Evolutionary conservation across 352 stramenopile genomes (phyloP).

Genomic region (Hyaloperonospora brassicae): DNA sequence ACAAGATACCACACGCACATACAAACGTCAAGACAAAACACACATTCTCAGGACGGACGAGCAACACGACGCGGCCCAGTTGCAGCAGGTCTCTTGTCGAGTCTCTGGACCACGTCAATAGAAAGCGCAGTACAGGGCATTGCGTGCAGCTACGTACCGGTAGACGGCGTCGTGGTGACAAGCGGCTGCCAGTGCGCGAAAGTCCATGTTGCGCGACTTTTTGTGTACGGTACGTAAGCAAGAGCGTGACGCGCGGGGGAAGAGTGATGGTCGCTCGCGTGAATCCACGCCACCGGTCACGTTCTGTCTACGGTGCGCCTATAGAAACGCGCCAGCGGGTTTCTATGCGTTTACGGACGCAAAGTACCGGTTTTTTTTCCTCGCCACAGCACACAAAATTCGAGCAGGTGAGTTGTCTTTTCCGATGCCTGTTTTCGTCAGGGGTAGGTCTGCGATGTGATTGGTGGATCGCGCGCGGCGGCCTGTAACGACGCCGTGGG

Average conservation of each 20-base stretch:
- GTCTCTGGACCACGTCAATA: background rate
- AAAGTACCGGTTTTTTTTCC: too few relatives aligned
- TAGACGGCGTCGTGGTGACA: constrained; percentile 39
- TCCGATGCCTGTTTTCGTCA: constrained; percentile 1
- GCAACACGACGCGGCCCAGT: background rate
- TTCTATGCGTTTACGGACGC: too few relatives aligned
- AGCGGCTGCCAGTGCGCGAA: constrained; percentile 44
- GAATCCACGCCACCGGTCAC: too few relatives aligned
- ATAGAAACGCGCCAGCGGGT: too few relatives aligned
- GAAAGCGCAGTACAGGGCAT: background rate
- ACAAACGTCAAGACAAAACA: background rate
- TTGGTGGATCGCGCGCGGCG: constrained; percentile 7
- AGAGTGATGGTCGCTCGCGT: too few relatives aligned
- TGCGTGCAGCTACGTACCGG: constrained; percentile 23
- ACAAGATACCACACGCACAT: too few relatives aligned
- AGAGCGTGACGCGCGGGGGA: too few relatives aligned
- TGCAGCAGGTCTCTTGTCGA: background rate
- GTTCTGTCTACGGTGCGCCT: too few relatives aligned
- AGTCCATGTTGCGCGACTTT: constrained; percentile 25
- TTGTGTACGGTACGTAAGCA: background rate
- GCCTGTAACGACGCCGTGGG: constrained; percentile 16
- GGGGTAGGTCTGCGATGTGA: constrained; percentile 10
- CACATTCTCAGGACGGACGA: background rate
- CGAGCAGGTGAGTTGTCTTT: background rate
- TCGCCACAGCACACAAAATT: too few relatives aligned